Evolutionary conservation across 176 grass and related monocot genomes (phyloP), one percentile per base, ranked within the genome.

Genomic region (Raddia guianensis): DNA sequence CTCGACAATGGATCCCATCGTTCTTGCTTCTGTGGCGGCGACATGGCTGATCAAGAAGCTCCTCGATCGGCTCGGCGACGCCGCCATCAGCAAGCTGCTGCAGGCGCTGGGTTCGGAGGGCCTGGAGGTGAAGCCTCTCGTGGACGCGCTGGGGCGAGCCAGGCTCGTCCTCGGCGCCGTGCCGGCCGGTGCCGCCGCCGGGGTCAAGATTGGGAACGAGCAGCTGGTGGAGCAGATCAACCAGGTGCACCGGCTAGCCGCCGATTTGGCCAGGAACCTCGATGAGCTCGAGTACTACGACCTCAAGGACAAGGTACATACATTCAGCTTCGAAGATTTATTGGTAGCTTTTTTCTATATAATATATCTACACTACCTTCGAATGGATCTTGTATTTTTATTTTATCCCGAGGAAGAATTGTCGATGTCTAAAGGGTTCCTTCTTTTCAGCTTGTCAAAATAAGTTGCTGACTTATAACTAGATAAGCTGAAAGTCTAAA

Each of bases 21-120:
- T 6, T 14, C 53, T 80, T 5, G 78, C 78, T 4, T n/a, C 78
- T 0, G 21, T 53, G 20, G 66, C 52, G 16, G 44, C 78, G 66
- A 80, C 78, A 70, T 80, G 66, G 66, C 19, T 48, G 66, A 9
- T 80, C 5, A 80, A 70, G 9, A 80, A 70, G 66, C 66, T 80
- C 37, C 78, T 80, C 0, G 53, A 70, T 20, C 42, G 3, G 1
- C 78, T 80, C 40, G 7, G 12, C 9, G 43, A 7, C 53, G 40
- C 52, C 14, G 65, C 78, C 53, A 70, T 80, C 52, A 18, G 32
- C 21, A 43, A 37, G 9, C 42, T 80, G 52, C 52, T 80, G 20
- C 4, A 37, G 9, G 20, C 70, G 52, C 52, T 80, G 20, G 4
- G 42, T 9, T 49, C 78, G 42, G 78, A 74, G 5, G 51, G 52